Base-by-base conservation (phyloP, 1,139 yeast species). In the Pichia sp. region DNA sequence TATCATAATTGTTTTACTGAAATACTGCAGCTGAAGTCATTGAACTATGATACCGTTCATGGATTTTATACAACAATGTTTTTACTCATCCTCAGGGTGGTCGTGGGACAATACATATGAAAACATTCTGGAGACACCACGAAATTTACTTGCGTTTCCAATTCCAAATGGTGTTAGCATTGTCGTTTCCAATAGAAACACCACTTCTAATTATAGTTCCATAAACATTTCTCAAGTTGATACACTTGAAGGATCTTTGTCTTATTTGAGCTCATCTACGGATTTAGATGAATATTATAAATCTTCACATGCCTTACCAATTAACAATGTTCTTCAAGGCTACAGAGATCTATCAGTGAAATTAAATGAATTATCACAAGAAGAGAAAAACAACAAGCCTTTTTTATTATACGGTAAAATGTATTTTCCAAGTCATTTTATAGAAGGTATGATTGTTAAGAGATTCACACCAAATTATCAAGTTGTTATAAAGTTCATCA, bases 381-480 rank as follows among this genome's bases (percentile, higher is more conserved):
- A 8, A 25, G n/a, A 27, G 11, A 18, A 18, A 34, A 23, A 25
- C 12, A 37, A 39, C n/a, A 39, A 43, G 15, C 60, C 65, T 0
- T 35, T 39, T 11, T 62, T 83, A 18, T 62, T 80, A 32, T 92
- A 88, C 62, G 98, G 97, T 0, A 72, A 95, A 53, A 79, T 94
- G 80, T 86, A 84, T 60, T 81, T 92, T 55, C 98, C 98, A 0
- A 86, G 89, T 1, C 81, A 88, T 23, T 82, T 87, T 6, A 68
- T 94, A 8, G 98, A 92, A 63, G 96, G 96, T 1, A 83, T 92
- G 94, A 60, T 82, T 12, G 80, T 90, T 38, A 80, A 85, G 53
- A 71, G 89, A 49, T 59, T 88, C 38, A 68, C 84, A 4, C 66
- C 74, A 18, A 70, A 72, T 49, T 68, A 89, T 13, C 95, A 88